phyloP scores from a whole-genome alignment of 352 stramenopile species.

The Phytopythium boreale region DNA sequence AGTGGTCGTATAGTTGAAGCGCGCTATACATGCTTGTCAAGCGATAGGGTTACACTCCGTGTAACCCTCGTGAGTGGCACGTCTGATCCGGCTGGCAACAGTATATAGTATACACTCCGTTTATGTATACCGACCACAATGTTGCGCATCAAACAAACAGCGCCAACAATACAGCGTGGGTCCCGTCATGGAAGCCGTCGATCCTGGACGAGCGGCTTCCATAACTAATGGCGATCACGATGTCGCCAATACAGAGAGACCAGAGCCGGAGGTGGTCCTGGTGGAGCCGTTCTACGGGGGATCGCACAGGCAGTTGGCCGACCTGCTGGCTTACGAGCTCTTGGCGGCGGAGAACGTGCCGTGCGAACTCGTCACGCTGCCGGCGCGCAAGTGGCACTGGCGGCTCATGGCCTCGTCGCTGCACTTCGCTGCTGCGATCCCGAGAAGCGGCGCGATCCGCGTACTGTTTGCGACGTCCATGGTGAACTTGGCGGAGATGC shows the following conservation, averaged over 20 bases:
- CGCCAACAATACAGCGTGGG: no score
- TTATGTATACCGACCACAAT: no score
- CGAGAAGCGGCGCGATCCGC: conserved; percentile 15
- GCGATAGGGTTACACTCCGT: no score
- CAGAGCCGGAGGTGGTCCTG: conserved; percentile 21
- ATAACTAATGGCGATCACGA: neutral
- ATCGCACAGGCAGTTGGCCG: conserved; percentile 50
- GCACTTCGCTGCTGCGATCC: conserved; percentile 17
- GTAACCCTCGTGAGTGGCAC: no score
- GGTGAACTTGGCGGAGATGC: conserved; percentile 39
- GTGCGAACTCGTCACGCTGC: conserved; percentile 26
- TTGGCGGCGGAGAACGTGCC: conserved; percentile 11
- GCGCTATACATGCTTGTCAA: no score
- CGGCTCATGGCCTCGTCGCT: conserved; percentile 32
- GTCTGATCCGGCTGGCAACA: no score
- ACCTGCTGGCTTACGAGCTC: conserved; percentile 29
- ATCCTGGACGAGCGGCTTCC: no score
- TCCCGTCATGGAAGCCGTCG: no score
- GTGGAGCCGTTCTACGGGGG: conserved; percentile 41
- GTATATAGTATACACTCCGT: no score
- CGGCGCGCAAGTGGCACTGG: conserved; percentile 54
- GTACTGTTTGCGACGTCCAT: conserved; percentile 44
- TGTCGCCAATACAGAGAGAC: neutral
- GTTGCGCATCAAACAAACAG: no score
- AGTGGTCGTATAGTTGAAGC: no score